Conservation (phyloP, 2,329 filamentous ascomycete genomes). For the Lachnellula arida region DNA sequence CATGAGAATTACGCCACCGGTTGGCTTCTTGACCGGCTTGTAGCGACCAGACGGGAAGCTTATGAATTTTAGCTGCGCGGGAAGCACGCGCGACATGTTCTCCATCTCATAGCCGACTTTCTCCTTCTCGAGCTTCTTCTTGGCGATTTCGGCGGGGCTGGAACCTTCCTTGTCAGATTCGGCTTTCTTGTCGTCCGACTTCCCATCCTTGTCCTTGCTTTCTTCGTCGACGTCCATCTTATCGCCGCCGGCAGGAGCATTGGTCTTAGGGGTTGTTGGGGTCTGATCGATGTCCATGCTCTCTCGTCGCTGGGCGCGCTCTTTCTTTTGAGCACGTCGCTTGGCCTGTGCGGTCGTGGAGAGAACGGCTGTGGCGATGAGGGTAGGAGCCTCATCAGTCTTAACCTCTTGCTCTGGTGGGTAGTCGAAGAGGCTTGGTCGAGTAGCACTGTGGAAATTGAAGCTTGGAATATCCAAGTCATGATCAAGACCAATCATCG, state of each 20-base stretch:
- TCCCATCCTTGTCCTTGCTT: constrained; percentile 41
- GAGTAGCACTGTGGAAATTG: constrained; percentile 92
- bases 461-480: constrained; percentile 90
- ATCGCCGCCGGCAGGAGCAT: constrained; percentile 52
- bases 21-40: constrained; percentile 91
- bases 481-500: constrained; percentile 90
- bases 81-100: constrained; percentile 94
- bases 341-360: constrained; percentile 97
- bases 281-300: constrained; percentile 92
- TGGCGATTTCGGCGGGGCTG: constrained; percentile 50
- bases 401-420: constrained; percentile 96
- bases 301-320: constrained; percentile 80
- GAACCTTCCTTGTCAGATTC: constrained; percentile 55
- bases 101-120: constrained; percentile 94
- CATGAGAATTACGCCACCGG: constrained; percentile 88
- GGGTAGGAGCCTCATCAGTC: constrained; percentile 84
- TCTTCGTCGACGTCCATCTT: constrained; percentile 86
- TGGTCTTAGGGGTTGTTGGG: constrained; percentile 65
- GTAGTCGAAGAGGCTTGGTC: constrained; percentile 95
- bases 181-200: constrained; percentile 56
- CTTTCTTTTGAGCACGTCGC: constrained; percentile 89
- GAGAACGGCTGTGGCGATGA: constrained; percentile 91
- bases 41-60: constrained; percentile 88
- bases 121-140: constrained; percentile 93
- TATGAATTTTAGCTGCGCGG: constrained; percentile 90